Base-by-base conservation (phyloP, 2,329 filamentous ascomycete genomes). In the Byssochlamys sp. region DNA sequence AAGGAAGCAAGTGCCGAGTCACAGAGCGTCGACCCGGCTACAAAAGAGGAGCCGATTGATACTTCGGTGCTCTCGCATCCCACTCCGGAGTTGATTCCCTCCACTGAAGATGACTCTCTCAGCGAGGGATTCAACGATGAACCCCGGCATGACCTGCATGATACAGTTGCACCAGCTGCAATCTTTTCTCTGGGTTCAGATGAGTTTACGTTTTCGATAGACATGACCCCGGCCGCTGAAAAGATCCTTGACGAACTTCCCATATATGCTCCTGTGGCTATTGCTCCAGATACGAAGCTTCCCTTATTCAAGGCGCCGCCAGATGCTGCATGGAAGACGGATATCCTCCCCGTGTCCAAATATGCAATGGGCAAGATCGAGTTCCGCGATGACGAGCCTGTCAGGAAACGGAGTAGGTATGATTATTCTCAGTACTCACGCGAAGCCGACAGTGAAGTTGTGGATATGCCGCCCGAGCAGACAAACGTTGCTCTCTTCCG, bases 401-500 rank as follows among this genome's bases (percentile, higher is more conserved):
- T 85, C 0, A 80, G 79, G 55, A 96, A 91, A 73, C 85, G 85
- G 57, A 91, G 90, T 65, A 84, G 92, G n/a, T 97, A 87, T 66
- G 82, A 88, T 57, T 94, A 95, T 65, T 80, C 82, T 48, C 84
- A 90, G 57, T 88, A 94, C 63, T 86, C 86, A 55, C 84, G 84
- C 10, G 81, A 85, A 24, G 79, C 83, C 26, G 84, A 85, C 33
- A 74, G 78, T 53, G 70, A 73, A 25, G 65, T 73, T 19, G 57
- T 72, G 49, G 80, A 82, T 49, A 69, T 91, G 7, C 80, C 82
- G 1, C 86, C 91, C 0, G 84, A 88, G 61, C 86, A 87, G 62
- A 84, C 80, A 1, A 83, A 89, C 59, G 90, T 96, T 58, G 91
- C 92, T 1, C 77, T 99, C 0, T 99, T 99, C 74, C 85, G 89